These are phyloP conservation scores for Wallacemonas rigidus DNA, from an alignment of 208 protist genomes.

Conservation along the genomic window DNA sequence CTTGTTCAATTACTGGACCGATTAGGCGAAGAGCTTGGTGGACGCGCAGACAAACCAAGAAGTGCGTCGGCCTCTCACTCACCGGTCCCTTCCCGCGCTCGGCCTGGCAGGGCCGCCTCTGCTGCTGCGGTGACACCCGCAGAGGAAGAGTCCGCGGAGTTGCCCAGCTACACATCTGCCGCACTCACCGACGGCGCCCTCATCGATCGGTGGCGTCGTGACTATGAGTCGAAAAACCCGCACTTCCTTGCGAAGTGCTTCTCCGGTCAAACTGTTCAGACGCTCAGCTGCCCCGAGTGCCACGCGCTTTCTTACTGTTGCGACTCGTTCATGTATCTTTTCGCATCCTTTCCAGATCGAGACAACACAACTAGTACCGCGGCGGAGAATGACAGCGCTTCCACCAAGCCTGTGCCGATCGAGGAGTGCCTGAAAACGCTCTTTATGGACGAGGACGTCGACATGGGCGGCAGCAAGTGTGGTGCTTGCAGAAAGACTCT, in stretches of 20 bases:
- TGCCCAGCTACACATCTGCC: not conserved
- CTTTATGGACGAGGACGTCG: slow-evolving; percentile 16
- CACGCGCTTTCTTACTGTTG: slow-evolving; percentile 18
- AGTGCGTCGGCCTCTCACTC: not conserved
- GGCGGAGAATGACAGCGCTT: not conserved
- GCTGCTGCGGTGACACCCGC: not conserved
- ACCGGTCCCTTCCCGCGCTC: not conserved
- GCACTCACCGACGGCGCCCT: slow-evolving; percentile 16
- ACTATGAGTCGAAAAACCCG: slow-evolving; percentile 10
- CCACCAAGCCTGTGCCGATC: not conserved
- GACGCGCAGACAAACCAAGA: not conserved
- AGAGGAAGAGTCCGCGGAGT: not conserved
- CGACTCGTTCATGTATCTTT: slow-evolving; percentile 25
- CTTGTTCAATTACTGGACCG: slow-evolving; percentile 38
- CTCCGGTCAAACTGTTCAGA: slow-evolving; percentile 24
- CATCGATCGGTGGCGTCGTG: slow-evolving; percentile 16
- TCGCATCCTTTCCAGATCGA: slow-evolving; percentile 8
- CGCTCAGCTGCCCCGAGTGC: slow-evolving; percentile 20
- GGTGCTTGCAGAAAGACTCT: slow-evolving; percentile 4
- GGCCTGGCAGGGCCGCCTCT: not conserved
- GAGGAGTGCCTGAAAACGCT: slow-evolving; percentile 14
- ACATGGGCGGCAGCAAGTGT: slow-evolving; percentile 24
- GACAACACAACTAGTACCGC: too few relatives aligned
- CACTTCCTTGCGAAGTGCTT: slow-evolving; percentile 22
- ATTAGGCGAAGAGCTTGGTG: slow-evolving; percentile 39